Percentiles rank a stretch among this genome's conserved stretches.
These are phyloP conservation scores for Backusella mclennaniae DNA, from an alignment of 192 early-diverging fungal genomes.

Conservation along the genomic window DNA sequence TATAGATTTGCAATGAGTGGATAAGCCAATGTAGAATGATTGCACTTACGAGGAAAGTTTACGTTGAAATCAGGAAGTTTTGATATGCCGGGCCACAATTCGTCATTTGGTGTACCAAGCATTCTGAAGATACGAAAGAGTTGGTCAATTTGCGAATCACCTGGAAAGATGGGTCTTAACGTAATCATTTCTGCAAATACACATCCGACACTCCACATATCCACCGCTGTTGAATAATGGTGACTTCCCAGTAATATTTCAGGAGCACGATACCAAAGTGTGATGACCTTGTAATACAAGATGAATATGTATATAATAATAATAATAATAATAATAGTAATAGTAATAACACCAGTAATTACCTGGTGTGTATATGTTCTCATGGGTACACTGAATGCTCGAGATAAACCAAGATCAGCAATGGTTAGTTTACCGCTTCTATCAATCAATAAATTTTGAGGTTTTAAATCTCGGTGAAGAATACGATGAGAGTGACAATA, in stretches of 20 bases:
- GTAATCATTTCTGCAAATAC: conserved; percentile 95
- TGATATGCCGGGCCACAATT: conserved; percentile 57
- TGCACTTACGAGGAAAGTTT: conserved; percentile 45
- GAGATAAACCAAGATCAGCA: conserved; percentile 95
- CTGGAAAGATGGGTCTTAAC: conserved; percentile 80
- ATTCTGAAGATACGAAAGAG: conserved; percentile 59
- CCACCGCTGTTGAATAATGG: conserved; percentile 90
- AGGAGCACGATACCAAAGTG: conserved; percentile 93
- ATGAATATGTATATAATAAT: neutral
- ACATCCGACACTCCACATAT: conserved; percentile 98
- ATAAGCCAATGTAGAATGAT: neutral
- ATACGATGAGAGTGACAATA: conserved; percentile 94
- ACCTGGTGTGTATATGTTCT: conserved; percentile 94
- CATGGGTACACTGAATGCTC: conserved; percentile 89
- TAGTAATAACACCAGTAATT: neutral
- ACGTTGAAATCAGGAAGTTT: conserved; percentile 46
- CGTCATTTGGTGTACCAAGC: conserved; percentile 73
- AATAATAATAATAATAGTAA: neutral
- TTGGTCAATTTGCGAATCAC: conserved; percentile 63
- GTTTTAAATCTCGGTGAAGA: conserved; percentile 96
- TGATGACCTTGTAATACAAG: conserved; percentile 60
- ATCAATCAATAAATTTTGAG: conserved; percentile 97
- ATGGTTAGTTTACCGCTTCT: conserved; percentile 83
- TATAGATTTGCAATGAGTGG: neutral
- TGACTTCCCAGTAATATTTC: conserved; percentile 92